A percentile compares a stretch with the other conserved stretches of the same genome.
Evolutionary conservation across 2,329 filamentous ascomycete species (phyloP).

Genomic region (Tolypocladium amazonense): DNA sequence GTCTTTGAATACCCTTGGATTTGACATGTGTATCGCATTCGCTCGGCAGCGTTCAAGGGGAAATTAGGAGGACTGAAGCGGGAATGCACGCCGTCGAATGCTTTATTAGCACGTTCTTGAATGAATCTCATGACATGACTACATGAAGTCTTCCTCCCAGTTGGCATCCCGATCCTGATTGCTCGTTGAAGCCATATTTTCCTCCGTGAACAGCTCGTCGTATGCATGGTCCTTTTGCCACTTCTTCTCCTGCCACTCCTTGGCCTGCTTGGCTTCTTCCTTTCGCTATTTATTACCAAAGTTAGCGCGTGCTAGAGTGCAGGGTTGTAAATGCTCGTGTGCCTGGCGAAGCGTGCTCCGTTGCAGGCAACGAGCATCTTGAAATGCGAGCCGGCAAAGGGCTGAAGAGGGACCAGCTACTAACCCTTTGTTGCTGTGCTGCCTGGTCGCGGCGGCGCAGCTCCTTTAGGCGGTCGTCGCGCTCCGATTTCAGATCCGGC

Average conservation of each 20-base stretch:
- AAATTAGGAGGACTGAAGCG: neutral
- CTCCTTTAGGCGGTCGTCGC: slow-evolving; percentile 63
- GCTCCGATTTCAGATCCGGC: slow-evolving; percentile 74
- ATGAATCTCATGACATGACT: slow-evolving; percentile 9
- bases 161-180: slow-evolving; percentile 75
- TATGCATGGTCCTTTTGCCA: slow-evolving; percentile 98
- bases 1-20: neutral
- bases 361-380: neutral
- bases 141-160: slow-evolving; percentile 93
- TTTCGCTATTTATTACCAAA: slow-evolving; percentile 46
- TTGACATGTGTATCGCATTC: neutral
- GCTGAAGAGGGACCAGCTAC: slow-evolving; percentile 8
- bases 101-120: neutral
- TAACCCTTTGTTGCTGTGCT: slow-evolving; percentile 49
- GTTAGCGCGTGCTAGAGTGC: neutral
- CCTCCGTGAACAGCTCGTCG: slow-evolving; percentile 80
- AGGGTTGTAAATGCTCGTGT: neutral
- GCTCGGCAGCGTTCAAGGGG: neutral
- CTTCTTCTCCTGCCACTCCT: slow-evolving; percentile 80
- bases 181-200: slow-evolving; percentile 64
- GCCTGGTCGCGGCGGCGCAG: slow-evolving; percentile 62
- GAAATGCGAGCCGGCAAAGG: neutral
- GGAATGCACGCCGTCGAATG: neutral
- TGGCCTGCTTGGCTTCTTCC: slow-evolving; percentile 60
- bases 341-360: neutral